Evolutionary conservation across 2,329 filamentous ascomycete genomes (phyloP).

Genomic region (Diaporthe humulicola): DNA sequence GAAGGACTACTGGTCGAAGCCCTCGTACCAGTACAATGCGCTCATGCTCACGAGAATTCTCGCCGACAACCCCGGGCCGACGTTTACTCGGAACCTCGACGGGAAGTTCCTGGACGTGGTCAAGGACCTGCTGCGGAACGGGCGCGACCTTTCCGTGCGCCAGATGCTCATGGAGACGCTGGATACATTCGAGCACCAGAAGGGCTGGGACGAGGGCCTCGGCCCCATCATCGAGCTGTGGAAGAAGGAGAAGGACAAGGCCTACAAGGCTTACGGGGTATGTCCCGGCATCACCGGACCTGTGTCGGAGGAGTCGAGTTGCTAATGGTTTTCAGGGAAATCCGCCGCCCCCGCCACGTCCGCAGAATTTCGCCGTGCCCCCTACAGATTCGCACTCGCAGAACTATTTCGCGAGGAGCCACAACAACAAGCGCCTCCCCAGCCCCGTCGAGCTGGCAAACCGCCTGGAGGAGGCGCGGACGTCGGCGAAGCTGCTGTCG

Average conservation of each 20-base stretch:
- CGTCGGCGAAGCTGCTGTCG: conserved; percentile 90
- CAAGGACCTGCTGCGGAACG: conserved; percentile 80
- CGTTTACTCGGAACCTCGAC: conserved; percentile 93
- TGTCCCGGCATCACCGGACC: conserved; percentile 43
- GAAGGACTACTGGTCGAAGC: conserved; percentile 74
- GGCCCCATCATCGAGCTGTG: conserved; percentile 84
- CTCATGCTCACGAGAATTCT: conserved; percentile 96
- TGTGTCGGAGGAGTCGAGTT: conserved; percentile 35
- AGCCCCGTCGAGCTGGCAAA: conserved; percentile 81
- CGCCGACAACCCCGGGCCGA: conserved; percentile 88
- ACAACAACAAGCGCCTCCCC: conserved; percentile 68
- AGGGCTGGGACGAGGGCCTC: conserved; percentile 81
- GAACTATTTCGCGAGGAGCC: conserved; percentile 70
- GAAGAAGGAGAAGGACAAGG: conserved; percentile 84
- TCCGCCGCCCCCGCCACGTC: conserved; percentile 46
- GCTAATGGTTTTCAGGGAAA: conserved; percentile 43
- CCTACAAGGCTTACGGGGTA: conserved; percentile 65
- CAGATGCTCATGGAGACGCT: conserved; percentile 91
- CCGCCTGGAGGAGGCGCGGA: conserved; percentile 89
- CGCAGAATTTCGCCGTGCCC: conserved; percentile 58
- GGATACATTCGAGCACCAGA: conserved; percentile 80
- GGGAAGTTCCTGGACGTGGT: conserved; percentile 83
- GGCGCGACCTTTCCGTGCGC: conserved; percentile 81
- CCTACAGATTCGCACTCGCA: conserved; percentile 59
- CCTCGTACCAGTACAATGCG: conserved; percentile 91